A percentile compares a stretch with the other conserved stretches of the same genome.
Evolutionary conservation across 2,329 filamentous ascomycete species (phyloP).

Genomic region (Mycosphaerella arachidis): DNA sequence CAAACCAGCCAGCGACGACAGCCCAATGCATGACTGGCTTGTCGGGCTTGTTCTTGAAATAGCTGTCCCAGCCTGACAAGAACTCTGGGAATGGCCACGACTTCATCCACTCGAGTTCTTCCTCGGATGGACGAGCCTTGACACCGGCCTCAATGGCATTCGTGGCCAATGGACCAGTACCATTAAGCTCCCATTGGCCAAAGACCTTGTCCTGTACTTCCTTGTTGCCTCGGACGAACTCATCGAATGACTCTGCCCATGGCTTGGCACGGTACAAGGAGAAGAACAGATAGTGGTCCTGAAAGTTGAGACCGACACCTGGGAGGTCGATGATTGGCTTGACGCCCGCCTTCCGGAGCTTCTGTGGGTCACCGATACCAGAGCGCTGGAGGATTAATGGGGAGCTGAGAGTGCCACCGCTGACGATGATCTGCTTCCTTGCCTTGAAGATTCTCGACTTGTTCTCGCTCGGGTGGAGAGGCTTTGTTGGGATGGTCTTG

Average conservation of each 20-base stretch:
- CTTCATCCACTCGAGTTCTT: slow-evolving; percentile 65
- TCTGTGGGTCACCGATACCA: slow-evolving; percentile 66
- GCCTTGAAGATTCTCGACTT: slow-evolving; percentile 59
- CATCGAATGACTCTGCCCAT: slow-evolving; percentile 72
- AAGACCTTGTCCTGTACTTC: slow-evolving; percentile 69
- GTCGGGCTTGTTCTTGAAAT: slow-evolving; percentile 80
- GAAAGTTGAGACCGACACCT: slow-evolving; percentile 71
- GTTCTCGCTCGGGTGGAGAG: slow-evolving; percentile 52
- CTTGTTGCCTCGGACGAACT: slow-evolving; percentile 70
- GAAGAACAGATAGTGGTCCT: slow-evolving; percentile 71
- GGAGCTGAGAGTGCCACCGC: slow-evolving; percentile 67
- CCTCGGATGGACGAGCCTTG: slow-evolving; percentile 66
- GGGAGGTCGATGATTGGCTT: slow-evolving; percentile 67
- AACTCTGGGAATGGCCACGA: slow-evolving; percentile 72
- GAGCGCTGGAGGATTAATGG: slow-evolving; percentile 72
- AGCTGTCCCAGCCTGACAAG: slow-evolving; percentile 69
- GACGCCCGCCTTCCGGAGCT: slow-evolving; percentile 64
- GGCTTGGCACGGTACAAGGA: slow-evolving; percentile 68
- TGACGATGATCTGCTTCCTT: slow-evolving; percentile 69
- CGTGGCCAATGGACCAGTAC: slow-evolving; percentile 70
- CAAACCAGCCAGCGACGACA: slow-evolving; percentile 61
- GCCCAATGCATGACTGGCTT: slow-evolving; percentile 86
- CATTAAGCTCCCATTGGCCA: slow-evolving; percentile 73
- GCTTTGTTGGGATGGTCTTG: slow-evolving; percentile 66
- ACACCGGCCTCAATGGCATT: slow-evolving; percentile 78